Evolutionary conservation across 2,329 filamentous ascomycete genomes (phyloP), one percentile per base, ranked within the genome.

Genomic region (Bipolaris bicolor): DNA sequence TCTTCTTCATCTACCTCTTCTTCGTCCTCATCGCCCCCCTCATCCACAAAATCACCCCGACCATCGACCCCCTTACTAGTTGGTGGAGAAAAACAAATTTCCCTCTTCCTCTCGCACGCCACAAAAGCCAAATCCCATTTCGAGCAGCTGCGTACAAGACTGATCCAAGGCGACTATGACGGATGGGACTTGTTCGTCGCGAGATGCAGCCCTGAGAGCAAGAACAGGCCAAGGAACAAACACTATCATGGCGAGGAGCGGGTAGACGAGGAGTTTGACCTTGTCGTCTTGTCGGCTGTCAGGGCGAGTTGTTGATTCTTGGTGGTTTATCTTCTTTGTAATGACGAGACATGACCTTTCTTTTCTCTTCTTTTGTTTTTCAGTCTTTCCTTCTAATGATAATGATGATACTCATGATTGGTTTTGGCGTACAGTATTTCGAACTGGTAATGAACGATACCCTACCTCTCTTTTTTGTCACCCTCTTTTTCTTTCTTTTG

Each of bases 241-340:
- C 6, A n/a, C 13, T 60, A 43, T 31, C 61, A 58, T 37, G 67
- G 62, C 29, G 66, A 68, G 11, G 72, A 67, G 52, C 70, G 69
- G 16, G 56, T 76, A 0, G 73, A 76, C 26, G 70, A 74, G 20
- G 73, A 75, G 50, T 74, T 75, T 33, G 73, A 76, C 26, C 69
- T 76, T 1, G 69, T 75, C 16, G 61, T 75, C 20, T 41, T 74
- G 46, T 57, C 64, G 13, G 47, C 60, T 20, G 41, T 60, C 29
- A 36, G 48, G 18, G 57, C 40, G 20, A 16, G 11, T 2, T 52
- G 20, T 15, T 29, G 50, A 51, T 20, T 31, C 10, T 11, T 1
- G 10, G 18, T 15, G 16, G 26, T 18, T n/a, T 43, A 13, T 31
- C 29, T 31, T 31, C 29, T 13, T 31, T 31, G 29, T 31, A 31